Percentiles rank a stretch among this genome's conserved stretches.
phyloP scores from a whole-genome alignment of 1,284 basidiomycete genomes.

The Hypsizygus ulmarius region DNA sequence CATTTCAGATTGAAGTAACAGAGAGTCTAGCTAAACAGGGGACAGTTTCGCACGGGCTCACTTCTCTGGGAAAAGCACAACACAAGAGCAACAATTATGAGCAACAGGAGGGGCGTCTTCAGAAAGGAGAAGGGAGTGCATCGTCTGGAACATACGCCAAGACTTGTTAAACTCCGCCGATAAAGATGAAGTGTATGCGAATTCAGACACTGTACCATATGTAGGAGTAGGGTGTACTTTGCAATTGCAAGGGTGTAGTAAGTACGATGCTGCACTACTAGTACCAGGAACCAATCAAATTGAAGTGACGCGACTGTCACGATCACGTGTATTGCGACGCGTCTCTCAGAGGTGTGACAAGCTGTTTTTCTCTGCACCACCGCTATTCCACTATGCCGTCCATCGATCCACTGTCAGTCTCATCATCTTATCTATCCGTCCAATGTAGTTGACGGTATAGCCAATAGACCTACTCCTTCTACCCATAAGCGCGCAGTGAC shows the following conservation, averaged over 20 bases:
- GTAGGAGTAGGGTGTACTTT: no score
- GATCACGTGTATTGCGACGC: conserved; percentile 16
- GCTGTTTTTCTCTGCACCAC: not conserved
- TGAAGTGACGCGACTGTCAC: not conserved
- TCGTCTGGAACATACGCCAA: conserved; percentile 66
- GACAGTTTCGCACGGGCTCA: conserved; percentile 52
- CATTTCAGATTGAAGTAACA: conserved; percentile 54
- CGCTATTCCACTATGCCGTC: conserved; percentile 13
- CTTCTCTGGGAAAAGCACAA: conserved; percentile 35
- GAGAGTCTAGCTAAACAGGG: conserved; percentile 46
- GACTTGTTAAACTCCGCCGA: conserved; percentile 43
- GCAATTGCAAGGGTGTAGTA: no score
- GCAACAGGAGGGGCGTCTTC: conserved; percentile 28
- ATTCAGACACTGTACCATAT: no score
- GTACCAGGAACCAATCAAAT: not conserved
- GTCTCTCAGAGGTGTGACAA: conserved; percentile 11
- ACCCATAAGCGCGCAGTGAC: conserved; percentile 11
- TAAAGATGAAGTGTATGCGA: no score
- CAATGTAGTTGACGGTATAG: not conserved
- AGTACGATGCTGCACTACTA: no score
- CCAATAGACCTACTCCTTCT: conserved; percentile 11
- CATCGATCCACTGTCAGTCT: conserved; percentile 14
- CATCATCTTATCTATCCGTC: not conserved
- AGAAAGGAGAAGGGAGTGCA: conserved; percentile 42
- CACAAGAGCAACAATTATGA: conserved; percentile 32